Evolutionary conservation across 2,329 filamentous ascomycete species (phyloP).

Genomic region (Fusarium udum): DNA sequence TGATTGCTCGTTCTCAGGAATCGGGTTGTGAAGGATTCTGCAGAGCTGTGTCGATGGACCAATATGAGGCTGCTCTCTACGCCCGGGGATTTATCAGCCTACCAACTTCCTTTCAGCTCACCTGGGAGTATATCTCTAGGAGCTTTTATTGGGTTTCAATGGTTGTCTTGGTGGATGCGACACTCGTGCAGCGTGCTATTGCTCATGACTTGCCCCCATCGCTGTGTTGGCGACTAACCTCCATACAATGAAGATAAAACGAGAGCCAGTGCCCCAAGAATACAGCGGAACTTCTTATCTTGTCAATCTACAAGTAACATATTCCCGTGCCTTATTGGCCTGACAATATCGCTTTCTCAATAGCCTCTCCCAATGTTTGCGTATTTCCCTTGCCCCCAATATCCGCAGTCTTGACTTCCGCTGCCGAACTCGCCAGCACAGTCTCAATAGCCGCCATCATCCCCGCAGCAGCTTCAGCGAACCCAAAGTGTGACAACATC

Average conservation of each 20-base stretch:
- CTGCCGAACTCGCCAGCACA: conserved; percentile 62
- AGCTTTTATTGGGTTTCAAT: background rate
- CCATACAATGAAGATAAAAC: background rate
- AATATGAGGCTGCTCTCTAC: background rate
- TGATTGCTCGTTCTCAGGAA: background rate
- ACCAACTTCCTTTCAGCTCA: background rate
- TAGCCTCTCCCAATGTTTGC: conserved; percentile 28
- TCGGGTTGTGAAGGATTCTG: background rate
- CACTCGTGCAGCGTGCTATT: rapidly evolving
- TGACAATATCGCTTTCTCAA: conserved; percentile 29
- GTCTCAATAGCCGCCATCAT: conserved; percentile 70
- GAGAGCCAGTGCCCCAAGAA: too few relatives aligned
- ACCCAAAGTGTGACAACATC: conserved; percentile 54
- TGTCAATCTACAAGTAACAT: background rate
- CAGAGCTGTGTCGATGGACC: rapidly evolving
- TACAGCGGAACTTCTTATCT: too few relatives aligned
- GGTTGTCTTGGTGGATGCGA: background rate
- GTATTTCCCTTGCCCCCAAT: conserved; percentile 46
- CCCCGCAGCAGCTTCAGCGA: conserved; percentile 55
- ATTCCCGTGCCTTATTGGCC: background rate
- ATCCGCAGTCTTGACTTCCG: conserved; percentile 45
- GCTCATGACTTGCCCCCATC: background rate
- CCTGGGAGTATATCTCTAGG: background rate
- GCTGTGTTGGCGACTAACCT: background rate
- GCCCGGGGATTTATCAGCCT: background rate